Evolutionary conservation across 2,329 filamentous ascomycete species (phyloP).

Genomic region (Aaosphaeria pasadenensis): DNA sequence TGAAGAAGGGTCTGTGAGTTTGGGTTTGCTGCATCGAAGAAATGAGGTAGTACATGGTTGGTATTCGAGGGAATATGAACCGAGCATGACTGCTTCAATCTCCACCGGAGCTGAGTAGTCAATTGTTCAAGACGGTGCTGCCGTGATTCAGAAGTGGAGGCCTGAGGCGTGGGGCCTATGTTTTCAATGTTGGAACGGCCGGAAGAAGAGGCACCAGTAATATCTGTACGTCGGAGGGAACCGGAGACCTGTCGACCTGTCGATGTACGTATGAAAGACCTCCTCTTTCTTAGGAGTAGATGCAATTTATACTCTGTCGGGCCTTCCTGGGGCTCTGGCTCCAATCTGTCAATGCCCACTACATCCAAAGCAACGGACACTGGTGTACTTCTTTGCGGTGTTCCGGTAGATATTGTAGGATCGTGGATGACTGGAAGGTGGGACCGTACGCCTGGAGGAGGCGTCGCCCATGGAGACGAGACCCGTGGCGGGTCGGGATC

Average conservation of each 20-base stretch:
- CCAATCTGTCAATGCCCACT: constrained; percentile 48
- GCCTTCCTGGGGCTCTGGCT: constrained; percentile 89
- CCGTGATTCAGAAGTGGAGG: constrained; percentile 64
- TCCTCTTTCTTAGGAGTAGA: constrained; percentile 74
- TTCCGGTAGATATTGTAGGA: constrained; percentile 6
- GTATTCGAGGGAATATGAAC: constrained; percentile 79
- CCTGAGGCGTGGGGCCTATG: constrained; percentile 39
- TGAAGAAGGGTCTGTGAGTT: constrained; percentile 53
- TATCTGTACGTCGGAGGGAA: constrained; percentile 46
- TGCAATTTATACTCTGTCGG: constrained; percentile 97
- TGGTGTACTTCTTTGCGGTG: too few species aligned
- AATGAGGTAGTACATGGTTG: constrained; percentile 69
- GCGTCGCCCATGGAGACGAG: constrained; percentile 81
- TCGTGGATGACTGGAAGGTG: constrained; percentile 15
- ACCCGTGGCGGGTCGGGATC: constrained; percentile 85
- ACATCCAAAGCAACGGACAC: too few species aligned
- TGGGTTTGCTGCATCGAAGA: constrained; percentile 68
- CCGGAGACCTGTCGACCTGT: constrained; percentile 57
- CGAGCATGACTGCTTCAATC: constrained; percentile 89
- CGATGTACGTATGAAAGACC: constrained; percentile 69
- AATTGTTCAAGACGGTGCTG: constrained; percentile 85
- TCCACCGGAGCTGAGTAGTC: constrained; percentile 93
- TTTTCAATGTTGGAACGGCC: constrained; percentile 30
- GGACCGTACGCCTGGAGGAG: constrained; percentile 33
- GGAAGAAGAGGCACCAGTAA: constrained; percentile 8